phyloP scores from a whole-genome alignment of 2,329 filamentous ascomycete genomes.

The Penicillium vulpinum region DNA sequence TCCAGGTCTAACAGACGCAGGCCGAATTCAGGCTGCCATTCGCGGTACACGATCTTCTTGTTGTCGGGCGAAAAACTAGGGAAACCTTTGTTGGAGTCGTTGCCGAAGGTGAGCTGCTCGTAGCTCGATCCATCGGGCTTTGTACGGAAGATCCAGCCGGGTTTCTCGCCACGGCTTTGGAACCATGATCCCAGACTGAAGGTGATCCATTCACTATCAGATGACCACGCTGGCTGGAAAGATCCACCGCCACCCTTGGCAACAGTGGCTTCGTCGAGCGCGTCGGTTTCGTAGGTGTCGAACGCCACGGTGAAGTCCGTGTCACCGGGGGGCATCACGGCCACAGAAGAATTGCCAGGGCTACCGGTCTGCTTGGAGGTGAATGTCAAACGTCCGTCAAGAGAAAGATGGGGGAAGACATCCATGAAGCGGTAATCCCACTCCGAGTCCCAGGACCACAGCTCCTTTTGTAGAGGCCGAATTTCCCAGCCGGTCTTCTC shows the following conservation, averaged over 20 bases:
- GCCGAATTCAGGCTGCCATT: slow-evolving; percentile 7
- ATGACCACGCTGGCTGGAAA: slow-evolving; percentile 35
- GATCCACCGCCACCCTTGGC: slow-evolving; percentile 39
- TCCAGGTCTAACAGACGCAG: slow-evolving; percentile 17
- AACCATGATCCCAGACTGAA: slow-evolving; percentile 47
- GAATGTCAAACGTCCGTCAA: slow-evolving; percentile 27
- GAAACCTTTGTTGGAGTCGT: slow-evolving; percentile 41
- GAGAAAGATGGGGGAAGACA: slow-evolving; percentile 40
- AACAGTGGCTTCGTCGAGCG: slow-evolving; percentile 13
- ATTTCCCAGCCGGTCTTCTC: slow-evolving; percentile 28
- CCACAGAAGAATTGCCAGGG: slow-evolving; percentile 26
- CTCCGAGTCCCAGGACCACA: slow-evolving; percentile 44
- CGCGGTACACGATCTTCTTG: slow-evolving; percentile 21
- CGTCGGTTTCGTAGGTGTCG: not conserved
- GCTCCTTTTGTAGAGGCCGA: slow-evolving; percentile 33
- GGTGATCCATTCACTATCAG: slow-evolving; percentile 11
- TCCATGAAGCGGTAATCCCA: slow-evolving; percentile 50
- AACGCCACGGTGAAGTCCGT: slow-evolving; percentile 13
- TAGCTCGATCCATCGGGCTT: slow-evolving; percentile 26
- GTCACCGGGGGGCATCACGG: slow-evolving; percentile 27
- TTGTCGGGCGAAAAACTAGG: slow-evolving; percentile 43
- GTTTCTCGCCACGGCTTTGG: slow-evolving; percentile 29
- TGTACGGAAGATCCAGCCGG: slow-evolving; percentile 26
- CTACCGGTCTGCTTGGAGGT: slow-evolving; percentile 39
- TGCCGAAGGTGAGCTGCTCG: slow-evolving; percentile 24